Base-by-base conservation (phyloP, 2,329 filamentous ascomycete species). In the Fusarium equiseti region DNA sequence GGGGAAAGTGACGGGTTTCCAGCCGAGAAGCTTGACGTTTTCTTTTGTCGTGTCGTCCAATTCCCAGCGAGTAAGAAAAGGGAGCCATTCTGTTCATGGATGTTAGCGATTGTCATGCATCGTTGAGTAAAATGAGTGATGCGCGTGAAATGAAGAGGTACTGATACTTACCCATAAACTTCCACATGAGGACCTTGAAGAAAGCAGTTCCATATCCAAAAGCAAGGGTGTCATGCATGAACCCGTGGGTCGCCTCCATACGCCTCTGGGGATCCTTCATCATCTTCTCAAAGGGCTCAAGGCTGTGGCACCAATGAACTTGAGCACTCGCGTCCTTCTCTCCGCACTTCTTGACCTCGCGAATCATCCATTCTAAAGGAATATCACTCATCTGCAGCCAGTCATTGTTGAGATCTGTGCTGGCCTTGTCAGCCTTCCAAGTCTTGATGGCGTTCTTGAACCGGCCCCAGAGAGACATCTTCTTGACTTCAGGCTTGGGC, bases 361-460 rank as follows among this genome's bases (percentile, higher is more conserved):
- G 79, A 40, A 87, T 82, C 85, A 87, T 87, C 85, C 85, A 87
- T 11, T 81, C 81, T 2, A 87, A 77, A 3, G 85, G 81, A 22
- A 86, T 80, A 63, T 87, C 84, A 26, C 84, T 86, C 76, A 87
- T 77, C 73, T 83, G 82, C 42, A 83, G 76, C 0, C 74, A 77
- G 24, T 83, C 81, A 0, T 71, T 50, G 3, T 73, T 63, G 3
- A 81, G 61, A 20, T 81, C 76, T 29, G 68, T 73, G 48, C 72
- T 79, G 5, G 79, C 68, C 45, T 74, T 74, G 3, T 73, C 76
- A 8, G 79, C 57, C 63, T 77, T 81, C 24, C 78, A 75, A 2
- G 79, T 79, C 2, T 71, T 77, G 72, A 77, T 83, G 46, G 82
- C 68, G 49, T 79, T 79, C 71, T 77, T 80, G 63, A 83, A 49